phyloP scores from a whole-genome alignment of 2,329 filamentous ascomycete species.

The Aspergillus sp. region DNA sequence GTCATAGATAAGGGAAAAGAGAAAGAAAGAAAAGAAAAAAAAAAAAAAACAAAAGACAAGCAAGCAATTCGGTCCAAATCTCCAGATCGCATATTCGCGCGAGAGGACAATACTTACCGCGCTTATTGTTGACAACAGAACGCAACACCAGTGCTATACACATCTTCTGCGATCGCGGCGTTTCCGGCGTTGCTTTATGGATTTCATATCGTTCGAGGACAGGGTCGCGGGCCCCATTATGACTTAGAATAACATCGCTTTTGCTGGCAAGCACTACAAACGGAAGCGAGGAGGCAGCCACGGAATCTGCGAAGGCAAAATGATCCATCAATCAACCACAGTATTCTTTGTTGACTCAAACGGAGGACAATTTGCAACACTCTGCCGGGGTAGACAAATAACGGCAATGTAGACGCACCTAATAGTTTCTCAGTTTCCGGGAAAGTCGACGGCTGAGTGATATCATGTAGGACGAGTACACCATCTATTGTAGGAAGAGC shows the following conservation, averaged over 20 bases:
- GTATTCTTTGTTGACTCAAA: not conserved
- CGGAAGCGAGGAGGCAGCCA: conserved; percentile 66
- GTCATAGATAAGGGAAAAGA: not conserved
- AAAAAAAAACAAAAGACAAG: conserved; percentile 2
- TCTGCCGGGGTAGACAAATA: no score
- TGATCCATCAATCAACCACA: conserved; percentile 1
- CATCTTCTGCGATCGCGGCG: conserved; percentile 64
- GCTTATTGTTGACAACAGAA: conserved; percentile 59
- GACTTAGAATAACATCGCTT: conserved; percentile 65
- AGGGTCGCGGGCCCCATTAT: conserved; percentile 64
- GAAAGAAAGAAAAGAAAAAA: not conserved
- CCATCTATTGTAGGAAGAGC: conserved; percentile 72
- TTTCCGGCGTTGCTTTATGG: conserved; percentile 65
- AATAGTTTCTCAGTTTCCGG: conserved; percentile 66
- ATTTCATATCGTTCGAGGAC: conserved; percentile 64
- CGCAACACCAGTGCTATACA: conserved; percentile 71
- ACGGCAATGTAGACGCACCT: conserved; percentile 52
- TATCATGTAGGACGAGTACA: conserved; percentile 80
- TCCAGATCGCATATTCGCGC: not conserved
- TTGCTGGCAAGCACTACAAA: conserved; percentile 82
- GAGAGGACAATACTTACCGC: conserved; percentile 51
- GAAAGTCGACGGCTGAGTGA: conserved; percentile 69
- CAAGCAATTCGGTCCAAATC: not conserved
- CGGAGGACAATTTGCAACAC: not conserved
- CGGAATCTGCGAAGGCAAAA: conserved; percentile 51